phyloP scores from a whole-genome alignment of 164 flowering plant species.

The Nymphaea colorata region DNA sequence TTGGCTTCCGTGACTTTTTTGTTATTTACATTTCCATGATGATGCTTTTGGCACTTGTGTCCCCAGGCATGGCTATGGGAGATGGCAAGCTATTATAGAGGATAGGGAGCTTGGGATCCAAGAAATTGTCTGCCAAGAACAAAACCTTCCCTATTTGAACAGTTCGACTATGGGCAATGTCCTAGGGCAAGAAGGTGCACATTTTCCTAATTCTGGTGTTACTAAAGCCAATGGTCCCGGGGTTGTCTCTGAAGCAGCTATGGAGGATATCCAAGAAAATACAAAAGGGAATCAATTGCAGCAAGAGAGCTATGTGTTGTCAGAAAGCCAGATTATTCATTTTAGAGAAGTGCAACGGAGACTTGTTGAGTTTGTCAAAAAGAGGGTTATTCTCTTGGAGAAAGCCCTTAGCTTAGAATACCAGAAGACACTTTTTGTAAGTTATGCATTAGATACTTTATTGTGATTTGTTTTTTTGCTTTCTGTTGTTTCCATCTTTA shows the following conservation, averaged over 20 bases:
- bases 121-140: constrained; percentile 75
- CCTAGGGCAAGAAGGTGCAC: constrained; percentile 33
- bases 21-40: not conserved
- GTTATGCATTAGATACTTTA: constrained; percentile 13
- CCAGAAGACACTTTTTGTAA: constrained; percentile 60
- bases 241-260: constrained; percentile 19
- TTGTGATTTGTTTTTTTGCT: not conserved
- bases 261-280: constrained; percentile 28
- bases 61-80: constrained; percentile 93
- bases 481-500: not conserved
- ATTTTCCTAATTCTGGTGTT: constrained; percentile 7
- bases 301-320: constrained; percentile 44
- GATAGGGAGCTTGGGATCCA: constrained; percentile 73
- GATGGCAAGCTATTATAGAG: constrained; percentile 98
- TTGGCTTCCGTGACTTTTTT: not conserved
- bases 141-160: constrained; percentile 56
- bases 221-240: constrained; percentile 18
- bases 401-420: constrained; percentile 71
- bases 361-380: constrained; percentile 85
- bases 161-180: constrained; percentile 34
- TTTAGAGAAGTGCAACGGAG: constrained; percentile 87
- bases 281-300: constrained; percentile 29
- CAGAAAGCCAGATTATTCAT: constrained; percentile 14
- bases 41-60: not conserved
- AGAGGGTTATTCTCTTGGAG: constrained; percentile 85